phyloP scores from a whole-genome alignment of 345 rosid species.

The Anacardium occidentale region DNA sequence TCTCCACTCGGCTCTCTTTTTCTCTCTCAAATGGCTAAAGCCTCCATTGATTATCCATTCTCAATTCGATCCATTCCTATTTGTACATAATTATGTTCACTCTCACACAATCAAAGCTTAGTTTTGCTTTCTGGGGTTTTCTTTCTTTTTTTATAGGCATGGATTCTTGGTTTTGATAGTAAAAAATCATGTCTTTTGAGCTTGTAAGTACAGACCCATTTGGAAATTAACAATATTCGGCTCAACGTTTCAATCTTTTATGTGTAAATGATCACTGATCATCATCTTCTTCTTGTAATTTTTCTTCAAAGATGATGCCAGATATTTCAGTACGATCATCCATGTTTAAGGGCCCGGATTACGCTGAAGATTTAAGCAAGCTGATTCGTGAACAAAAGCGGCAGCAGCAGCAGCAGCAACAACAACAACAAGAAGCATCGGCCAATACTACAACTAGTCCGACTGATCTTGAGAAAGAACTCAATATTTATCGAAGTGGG shows the following conservation, averaged over 20 bases:
- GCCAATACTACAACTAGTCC: slow-evolving; percentile 28
- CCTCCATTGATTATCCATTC: slow-evolving; percentile 11
- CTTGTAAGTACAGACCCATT: slow-evolving; percentile 8
- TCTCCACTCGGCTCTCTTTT: slow-evolving; percentile 15
- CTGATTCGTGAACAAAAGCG: slow-evolving; percentile 51
- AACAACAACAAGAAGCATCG: neutral
- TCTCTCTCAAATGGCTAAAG: slow-evolving; percentile 14
- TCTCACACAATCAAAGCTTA: neutral
- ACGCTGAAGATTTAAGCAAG: slow-evolving; percentile 43
- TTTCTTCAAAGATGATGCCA: slow-evolving; percentile 49
- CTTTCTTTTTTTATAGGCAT: neutral
- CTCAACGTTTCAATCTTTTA: slow-evolving; percentile 16
- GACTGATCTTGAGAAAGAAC: slow-evolving; percentile 67
- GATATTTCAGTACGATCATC: slow-evolving; percentile 48
- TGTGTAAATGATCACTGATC: slow-evolving; percentile 34
- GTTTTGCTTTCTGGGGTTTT: neutral
- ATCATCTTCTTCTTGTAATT: neutral
- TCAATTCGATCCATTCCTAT: slow-evolving; percentile 2
- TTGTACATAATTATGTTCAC: neutral
- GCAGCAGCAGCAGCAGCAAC: slow-evolving; percentile 26
- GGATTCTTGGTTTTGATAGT: slow-evolving; percentile 15
- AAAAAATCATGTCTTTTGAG: neutral
- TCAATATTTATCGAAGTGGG: slow-evolving; percentile 73
- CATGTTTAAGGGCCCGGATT: slow-evolving; percentile 45
- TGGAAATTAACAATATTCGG: slow-evolving; percentile 3